Base-by-base conservation (phyloP, 108 stramenopile species). In the Stephanodiscus minutulus region DNA sequence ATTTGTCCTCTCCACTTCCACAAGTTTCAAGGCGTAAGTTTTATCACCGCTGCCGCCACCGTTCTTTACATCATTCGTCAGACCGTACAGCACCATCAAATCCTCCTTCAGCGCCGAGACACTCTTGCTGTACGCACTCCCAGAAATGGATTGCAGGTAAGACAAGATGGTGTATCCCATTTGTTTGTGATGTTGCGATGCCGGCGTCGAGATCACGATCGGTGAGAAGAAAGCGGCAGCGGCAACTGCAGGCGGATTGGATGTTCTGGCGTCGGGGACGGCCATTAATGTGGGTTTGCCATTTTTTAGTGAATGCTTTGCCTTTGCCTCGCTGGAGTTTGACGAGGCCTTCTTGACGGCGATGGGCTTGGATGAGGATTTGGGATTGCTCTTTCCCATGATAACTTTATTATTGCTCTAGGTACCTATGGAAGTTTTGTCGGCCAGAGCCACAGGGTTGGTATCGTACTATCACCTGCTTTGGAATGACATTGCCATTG, bases 121-220 rank as follows among this genome's bases (percentile, higher is more conserved):
- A 35, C 71, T 60, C 7, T 73, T 58, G 20, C 43, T 60, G 57
- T 61, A 80, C 8, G 58, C 79, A 41, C 43, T 46, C 20, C 65
- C 53, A 27, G 72, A 62, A 37, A 78, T 56, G 35, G 77, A 71
- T 52, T 57, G 37, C 22, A 80, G 62, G 62, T 80, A 80, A 27
- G 60, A 43, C 22, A 80, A 25, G 13, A 80, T 80, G 49, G 79
- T 65, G 28, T 80, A 80, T 5, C 72, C 67, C 72, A 73, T 80
- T 69, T 68, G 67, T 41, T 73, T 73, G 53, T 80, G 79, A 12
- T 72, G 74, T 8, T 44, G 25, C 0, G 74, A 71, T 57, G 59
- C 61, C 21, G 57, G 60, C 12, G 70, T 71, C n/a, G 70, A 61
- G 41, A 71, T 52, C 0, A 20, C 60, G 7, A 21, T 33, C 7